Evolutionary conservation across 2,329 filamentous ascomycete species (phyloP).

Genomic region (Pyrenophora teres): DNA sequence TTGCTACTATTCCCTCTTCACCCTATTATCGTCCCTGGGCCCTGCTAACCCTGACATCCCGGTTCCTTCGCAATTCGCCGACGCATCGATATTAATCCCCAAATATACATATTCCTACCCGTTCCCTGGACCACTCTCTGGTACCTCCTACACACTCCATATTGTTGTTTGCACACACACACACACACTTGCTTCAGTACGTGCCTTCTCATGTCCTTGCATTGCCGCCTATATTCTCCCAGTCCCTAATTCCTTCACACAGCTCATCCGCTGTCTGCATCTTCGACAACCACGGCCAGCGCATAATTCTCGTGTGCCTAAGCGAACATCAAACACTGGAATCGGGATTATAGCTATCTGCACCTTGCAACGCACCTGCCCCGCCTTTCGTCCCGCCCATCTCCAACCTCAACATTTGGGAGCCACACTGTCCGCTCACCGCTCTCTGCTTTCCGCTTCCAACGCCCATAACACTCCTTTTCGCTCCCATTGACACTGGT

Average conservation of each 20-base stretch:
- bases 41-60: constrained; percentile 29
- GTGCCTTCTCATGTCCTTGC: constrained; percentile 15
- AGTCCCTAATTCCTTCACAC: constrained; percentile 5
- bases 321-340: constrained; percentile 10
- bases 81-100: constrained; percentile 28
- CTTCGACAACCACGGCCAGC: constrained; percentile 3
- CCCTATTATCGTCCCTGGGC: constrained; percentile 34
- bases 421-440: neutral
- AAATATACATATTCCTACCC: constrained; percentile 22
- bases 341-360: constrained; percentile 6
- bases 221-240: constrained; percentile 5
- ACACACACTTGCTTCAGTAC: constrained; percentile 19
- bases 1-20: constrained; percentile 28
- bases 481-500: constrained; percentile 1
- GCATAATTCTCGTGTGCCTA: constrained; percentile 2
- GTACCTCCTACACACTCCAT: constrained; percentile 22
- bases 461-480: constrained; percentile 1
- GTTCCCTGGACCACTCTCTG: constrained; percentile 25
- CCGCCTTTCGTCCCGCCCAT: constrained; percentile 15
- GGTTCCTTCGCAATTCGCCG: constrained; percentile 34
- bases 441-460: neutral
- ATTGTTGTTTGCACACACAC: constrained; percentile 16
- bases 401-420: constrained; percentile 5
- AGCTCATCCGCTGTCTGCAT: constrained; percentile 9
- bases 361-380: constrained; percentile 14